Conservation (phyloP, 768 basidiomycete species). For the Mycena belliarum region DNA sequence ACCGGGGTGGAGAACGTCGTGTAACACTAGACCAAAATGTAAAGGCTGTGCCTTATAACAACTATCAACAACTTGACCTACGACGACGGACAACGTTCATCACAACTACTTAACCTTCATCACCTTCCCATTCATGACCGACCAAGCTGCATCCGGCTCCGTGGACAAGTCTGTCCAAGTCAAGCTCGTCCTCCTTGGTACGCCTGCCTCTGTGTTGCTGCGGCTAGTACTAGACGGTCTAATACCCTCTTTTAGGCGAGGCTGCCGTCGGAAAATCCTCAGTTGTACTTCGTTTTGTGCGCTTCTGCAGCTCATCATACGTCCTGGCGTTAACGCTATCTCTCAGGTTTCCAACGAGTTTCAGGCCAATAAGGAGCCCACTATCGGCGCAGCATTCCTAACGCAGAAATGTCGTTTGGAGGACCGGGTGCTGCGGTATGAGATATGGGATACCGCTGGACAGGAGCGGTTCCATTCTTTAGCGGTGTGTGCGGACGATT, state of each 20-base stretch:
- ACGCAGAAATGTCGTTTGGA: constrained; percentile 96
- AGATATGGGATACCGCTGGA: constrained; percentile 97
- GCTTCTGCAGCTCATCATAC: constrained; percentile 28
- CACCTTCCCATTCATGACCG: constrained; percentile 49
- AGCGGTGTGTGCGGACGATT: constrained; percentile 57
- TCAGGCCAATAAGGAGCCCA: constrained; percentile 98
- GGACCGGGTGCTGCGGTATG: constrained; percentile 89
- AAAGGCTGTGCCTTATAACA: constrained; percentile 24
- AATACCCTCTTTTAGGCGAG: constrained; percentile 65
- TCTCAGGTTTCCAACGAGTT: constrained; percentile 92
- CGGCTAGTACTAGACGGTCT: background rate
- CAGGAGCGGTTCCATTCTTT: constrained; percentile 98
- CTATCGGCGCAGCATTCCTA: constrained; percentile 94
- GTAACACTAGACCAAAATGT: constrained; percentile 11
- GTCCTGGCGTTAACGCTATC: constrained; percentile 17
- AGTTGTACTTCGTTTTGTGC: constrained; percentile 94
- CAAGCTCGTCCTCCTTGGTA: constrained; percentile 94
- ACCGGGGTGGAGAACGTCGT: background rate
- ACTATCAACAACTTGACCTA: constrained; percentile 16
- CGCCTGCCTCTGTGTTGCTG: constrained; percentile 27
- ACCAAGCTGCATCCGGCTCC: constrained; percentile 65
- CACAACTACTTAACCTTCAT: constrained; percentile 6
- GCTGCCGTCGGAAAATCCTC: constrained; percentile 99
- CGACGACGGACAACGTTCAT: constrained; percentile 11
- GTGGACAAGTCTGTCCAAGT: constrained; percentile 94